These are phyloP conservation scores for Ogataea haglerorum DNA, from an alignment of 805 yeast genomes.

Conservation along the genomic window DNA sequence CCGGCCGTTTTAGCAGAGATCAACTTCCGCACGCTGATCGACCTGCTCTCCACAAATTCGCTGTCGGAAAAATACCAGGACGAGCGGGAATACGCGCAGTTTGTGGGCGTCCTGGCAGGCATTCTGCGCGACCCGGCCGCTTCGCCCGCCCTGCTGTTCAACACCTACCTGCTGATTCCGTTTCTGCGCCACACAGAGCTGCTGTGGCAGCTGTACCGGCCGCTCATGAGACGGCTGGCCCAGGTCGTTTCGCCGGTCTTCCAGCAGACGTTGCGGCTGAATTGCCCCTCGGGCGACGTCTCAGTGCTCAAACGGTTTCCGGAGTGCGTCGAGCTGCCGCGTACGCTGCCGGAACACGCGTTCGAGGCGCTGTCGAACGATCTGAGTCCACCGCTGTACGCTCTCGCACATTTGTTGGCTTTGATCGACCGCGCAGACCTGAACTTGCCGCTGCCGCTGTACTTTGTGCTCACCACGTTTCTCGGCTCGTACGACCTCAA, in stretches of 20 bases:
- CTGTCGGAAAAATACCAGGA: constrained; percentile 8
- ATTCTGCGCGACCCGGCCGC: constrained; percentile 12
- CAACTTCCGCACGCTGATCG: constrained; percentile 27
- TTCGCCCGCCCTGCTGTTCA: constrained; percentile 18
- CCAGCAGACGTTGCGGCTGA: constrained; percentile 15
- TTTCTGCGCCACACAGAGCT: constrained; percentile 14
- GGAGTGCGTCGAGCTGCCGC: constrained; percentile 16
- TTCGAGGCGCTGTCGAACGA: constrained; percentile 17
- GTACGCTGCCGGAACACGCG: constrained; percentile 19
- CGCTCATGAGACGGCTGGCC: constrained; percentile 25
- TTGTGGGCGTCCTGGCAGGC: constrained; percentile 15
- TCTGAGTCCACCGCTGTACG: constrained; percentile 27
- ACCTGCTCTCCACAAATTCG: constrained; percentile 23
- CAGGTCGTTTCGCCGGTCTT: constrained; percentile 22
- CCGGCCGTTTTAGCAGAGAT: constrained; percentile 21
- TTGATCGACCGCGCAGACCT: constrained; percentile 2
- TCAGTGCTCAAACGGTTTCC: constrained; percentile 19
- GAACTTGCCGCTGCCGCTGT: constrained; percentile 26
- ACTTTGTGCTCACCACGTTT: constrained; percentile 26
- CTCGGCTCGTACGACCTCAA: constrained; percentile 24
- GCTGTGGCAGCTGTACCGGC: constrained; percentile 17
- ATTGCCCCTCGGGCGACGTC: constrained; percentile 14
- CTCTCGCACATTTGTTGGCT: constrained; percentile 23
- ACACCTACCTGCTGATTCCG: constrained; percentile 26
- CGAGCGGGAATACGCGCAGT: constrained; percentile 10